A percentile compares a stretch with the other conserved stretches of the same genome.
Evolutionary conservation across 768 basidiomycete species (phyloP).

Genomic region (Suillus subaureus): DNA sequence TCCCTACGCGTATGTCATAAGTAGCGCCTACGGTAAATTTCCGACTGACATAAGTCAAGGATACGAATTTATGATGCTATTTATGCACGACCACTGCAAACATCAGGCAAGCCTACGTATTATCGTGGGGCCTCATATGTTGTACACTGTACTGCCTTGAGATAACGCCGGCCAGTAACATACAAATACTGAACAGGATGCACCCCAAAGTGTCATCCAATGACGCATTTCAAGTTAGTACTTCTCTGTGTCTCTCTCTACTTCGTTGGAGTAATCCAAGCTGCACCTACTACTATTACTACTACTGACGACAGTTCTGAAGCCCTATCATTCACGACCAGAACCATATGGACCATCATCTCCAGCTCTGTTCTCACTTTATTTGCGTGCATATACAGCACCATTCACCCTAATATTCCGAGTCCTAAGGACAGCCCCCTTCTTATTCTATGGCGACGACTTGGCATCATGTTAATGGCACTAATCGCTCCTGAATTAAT

Average conservation of each 20-base stretch:
- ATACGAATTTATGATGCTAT: too few relatives aligned
- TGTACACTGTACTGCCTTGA: too few relatives aligned
- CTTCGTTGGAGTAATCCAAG: neutral
- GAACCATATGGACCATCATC: constrained; percentile 28
- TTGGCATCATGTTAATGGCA: constrained; percentile 19
- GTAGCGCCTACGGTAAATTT: too few relatives aligned
- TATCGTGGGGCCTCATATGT: too few relatives aligned
- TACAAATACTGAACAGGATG: too few relatives aligned
- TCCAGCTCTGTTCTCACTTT: constrained; percentile 28
- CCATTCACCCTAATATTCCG: constrained; percentile 31
- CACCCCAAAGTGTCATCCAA: too few relatives aligned
- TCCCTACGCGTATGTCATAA: too few relatives aligned
- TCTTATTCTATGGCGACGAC: neutral
- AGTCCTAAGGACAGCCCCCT: neutral
- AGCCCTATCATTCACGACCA: neutral
- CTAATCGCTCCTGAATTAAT: constrained; percentile 28
- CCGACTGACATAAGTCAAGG: too few relatives aligned
- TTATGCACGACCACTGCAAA: too few relatives aligned
- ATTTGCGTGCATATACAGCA: constrained; percentile 27
- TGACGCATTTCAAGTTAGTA: neutral
- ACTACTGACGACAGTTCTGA: neutral
- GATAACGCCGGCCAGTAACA: too few relatives aligned
- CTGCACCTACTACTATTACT: neutral
- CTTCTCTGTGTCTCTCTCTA: neutral
- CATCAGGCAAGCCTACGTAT: too few relatives aligned